Percentiles rank a stretch among this genome's conserved stretches.
Conservation (phyloP, 495 filamentous ascomycete species). For the Xylaria castorea region DNA sequence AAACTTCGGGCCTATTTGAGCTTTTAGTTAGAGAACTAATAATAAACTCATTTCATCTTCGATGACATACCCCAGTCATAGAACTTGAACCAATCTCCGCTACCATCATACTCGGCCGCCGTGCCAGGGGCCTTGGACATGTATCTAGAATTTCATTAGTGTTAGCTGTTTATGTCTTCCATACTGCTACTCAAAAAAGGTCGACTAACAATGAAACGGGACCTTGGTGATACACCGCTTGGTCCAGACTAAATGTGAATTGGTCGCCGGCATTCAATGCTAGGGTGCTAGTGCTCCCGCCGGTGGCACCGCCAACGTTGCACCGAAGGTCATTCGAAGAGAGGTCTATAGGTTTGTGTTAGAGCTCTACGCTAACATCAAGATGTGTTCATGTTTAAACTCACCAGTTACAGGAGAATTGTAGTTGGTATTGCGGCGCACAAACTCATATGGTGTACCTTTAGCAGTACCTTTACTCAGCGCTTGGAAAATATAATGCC, state of each 20-base stretch:
- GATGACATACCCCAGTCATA: constrained; percentile 48
- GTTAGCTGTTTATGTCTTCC: not conserved
- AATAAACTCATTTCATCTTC: constrained; percentile 18
- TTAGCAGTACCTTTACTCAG: constrained; percentile 53
- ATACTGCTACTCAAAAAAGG: not conserved
- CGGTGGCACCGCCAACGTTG: constrained; percentile 61
- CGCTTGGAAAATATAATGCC: constrained; percentile 59
- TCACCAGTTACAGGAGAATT: constrained; percentile 63
- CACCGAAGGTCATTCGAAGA: constrained; percentile 61
- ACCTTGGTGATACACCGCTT: constrained; percentile 66
- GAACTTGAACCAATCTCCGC: constrained; percentile 63
- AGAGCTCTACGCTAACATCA: not conserved
- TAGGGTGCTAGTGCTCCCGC: constrained; percentile 52
- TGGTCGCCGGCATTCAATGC: constrained; percentile 58
- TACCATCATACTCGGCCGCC: constrained; percentile 54
- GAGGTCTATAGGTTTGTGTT: constrained; percentile 42
- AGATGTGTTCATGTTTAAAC: not conserved
- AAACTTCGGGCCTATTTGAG: constrained; percentile 42
- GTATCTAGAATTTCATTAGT: constrained; percentile 33
- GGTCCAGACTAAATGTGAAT: constrained; percentile 57
- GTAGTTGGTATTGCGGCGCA: constrained; percentile 62
- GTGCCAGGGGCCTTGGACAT: constrained; percentile 60
- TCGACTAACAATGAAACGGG: constrained; percentile 57
- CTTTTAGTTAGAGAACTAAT: not conserved
- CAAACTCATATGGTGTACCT: constrained; percentile 56